Conservation (phyloP, 306 rosid species). For the Casuarina cunninghamiana region DNA sequence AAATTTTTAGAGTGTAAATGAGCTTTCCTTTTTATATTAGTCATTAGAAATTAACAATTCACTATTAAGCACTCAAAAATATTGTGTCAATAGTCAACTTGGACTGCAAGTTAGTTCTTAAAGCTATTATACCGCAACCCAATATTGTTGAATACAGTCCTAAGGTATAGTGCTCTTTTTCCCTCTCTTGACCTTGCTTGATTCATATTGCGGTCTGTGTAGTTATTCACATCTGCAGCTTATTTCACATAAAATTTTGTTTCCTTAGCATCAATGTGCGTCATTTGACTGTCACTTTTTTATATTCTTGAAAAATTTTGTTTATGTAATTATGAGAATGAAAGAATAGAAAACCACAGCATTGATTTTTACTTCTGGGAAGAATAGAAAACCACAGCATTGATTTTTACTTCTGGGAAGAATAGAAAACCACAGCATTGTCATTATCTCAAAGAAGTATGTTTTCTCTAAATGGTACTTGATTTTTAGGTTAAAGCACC, state of each 20-base stretch:
- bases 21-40: constrained; percentile 11
- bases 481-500: too few species aligned
- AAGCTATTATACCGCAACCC: constrained; percentile 85
- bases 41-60: background rate
- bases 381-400: constrained; percentile 62
- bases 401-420: background rate
- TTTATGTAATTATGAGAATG: constrained; percentile 96
- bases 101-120: constrained; percentile 93
- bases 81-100: constrained; percentile 92
- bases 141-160: constrained; percentile 98
- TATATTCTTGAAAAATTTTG: constrained; percentile 71
- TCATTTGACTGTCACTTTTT: constrained; percentile 14
- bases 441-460: too few species aligned
- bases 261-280: too few species aligned
- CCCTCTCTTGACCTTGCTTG: background rate
- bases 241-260: background rate
- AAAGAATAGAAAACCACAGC: constrained; percentile 98
- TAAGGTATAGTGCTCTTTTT: constrained; percentile 51
- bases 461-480: too few species aligned
- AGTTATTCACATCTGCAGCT: too few species aligned
- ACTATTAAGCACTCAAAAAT: constrained; percentile 48
- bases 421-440: too few species aligned
- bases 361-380: constrained; percentile 90
- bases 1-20: background rate
- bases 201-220: too few species aligned